Evolutionary conservation across 1,284 basidiomycete genomes (phyloP).

Genomic region (Fistulina hepatica): DNA sequence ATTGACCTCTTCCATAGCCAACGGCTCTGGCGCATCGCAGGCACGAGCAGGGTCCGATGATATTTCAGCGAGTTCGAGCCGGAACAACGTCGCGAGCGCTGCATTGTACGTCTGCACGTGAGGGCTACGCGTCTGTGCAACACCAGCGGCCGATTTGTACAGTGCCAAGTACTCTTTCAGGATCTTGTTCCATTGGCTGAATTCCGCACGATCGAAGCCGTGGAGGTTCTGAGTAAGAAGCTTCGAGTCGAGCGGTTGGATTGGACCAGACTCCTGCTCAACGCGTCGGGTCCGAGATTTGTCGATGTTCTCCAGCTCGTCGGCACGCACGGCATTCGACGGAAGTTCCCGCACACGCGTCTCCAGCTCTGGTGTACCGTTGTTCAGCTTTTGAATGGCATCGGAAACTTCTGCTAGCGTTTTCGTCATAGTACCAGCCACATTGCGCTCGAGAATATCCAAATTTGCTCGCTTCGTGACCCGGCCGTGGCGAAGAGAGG

Average conservation of each 20-base stretch:
- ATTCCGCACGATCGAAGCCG: slow-evolving; percentile 22
- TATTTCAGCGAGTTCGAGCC: slow-evolving; percentile 33
- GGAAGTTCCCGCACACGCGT: slow-evolving; percentile 20
- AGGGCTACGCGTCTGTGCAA: slow-evolving; percentile 34
- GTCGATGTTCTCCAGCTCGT: slow-evolving; percentile 3
- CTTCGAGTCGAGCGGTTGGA: slow-evolving; percentile 14
- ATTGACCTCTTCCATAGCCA: slow-evolving; percentile 36
- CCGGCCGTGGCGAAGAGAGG: slow-evolving; percentile 46
- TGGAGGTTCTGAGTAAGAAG: slow-evolving; percentile 14
- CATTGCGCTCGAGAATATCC: slow-evolving; percentile 53
- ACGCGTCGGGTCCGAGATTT: slow-evolving; percentile 11
- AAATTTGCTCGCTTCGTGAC: slow-evolving; percentile 50
- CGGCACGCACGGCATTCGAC: background rate
- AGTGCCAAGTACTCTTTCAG: slow-evolving; percentile 22
- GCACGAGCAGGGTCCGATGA: slow-evolving; percentile 24
- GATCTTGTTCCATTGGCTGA: slow-evolving; percentile 27
- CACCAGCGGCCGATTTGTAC: slow-evolving; percentile 27
- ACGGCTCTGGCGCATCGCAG: slow-evolving; percentile 29
- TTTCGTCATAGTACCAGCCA: slow-evolving; percentile 36
- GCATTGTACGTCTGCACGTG: slow-evolving; percentile 44
- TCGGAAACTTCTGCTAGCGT: no score
- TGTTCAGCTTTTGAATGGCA: no score
- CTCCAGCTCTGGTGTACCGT: slow-evolving; percentile 24
- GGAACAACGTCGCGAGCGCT: slow-evolving; percentile 37
- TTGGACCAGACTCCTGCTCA: background rate